Evolutionary conservation across 1,139 yeast genomes (phyloP).

Genomic region (Zygoascus sp.): DNA sequence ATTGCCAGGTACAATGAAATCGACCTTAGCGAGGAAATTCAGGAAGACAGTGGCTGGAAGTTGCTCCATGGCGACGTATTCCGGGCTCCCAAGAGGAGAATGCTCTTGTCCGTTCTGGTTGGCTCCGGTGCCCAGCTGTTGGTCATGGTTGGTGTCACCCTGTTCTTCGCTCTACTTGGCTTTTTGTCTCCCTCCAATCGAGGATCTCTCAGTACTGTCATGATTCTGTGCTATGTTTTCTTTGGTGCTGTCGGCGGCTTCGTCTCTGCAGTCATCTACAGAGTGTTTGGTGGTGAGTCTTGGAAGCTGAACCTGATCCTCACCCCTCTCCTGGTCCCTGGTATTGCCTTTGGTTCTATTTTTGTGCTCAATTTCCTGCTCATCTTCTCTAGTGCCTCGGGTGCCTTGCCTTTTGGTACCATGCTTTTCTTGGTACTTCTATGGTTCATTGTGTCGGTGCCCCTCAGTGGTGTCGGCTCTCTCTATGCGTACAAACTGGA

Average conservation of each 20-base stretch:
- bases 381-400: slow-evolving; percentile 75
- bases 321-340: slow-evolving; percentile 85
- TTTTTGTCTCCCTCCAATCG: slow-evolving; percentile 90
- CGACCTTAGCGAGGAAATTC: slow-evolving; percentile 72
- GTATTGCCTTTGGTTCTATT: slow-evolving; percentile 58
- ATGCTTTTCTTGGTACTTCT: slow-evolving; percentile 73
- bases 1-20: slow-evolving; percentile 85
- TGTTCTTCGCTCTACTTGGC: slow-evolving; percentile 82
- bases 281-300: slow-evolving; percentile 84
- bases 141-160: slow-evolving; percentile 68
- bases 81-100: slow-evolving; percentile 69
- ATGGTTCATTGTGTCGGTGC: slow-evolving; percentile 85
- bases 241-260: slow-evolving; percentile 81
- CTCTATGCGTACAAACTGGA: slow-evolving; percentile 67
- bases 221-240: slow-evolving; percentile 75
- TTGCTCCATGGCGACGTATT: slow-evolving; percentile 93
- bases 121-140: slow-evolving; percentile 89
- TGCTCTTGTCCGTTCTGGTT: slow-evolving; percentile 70
- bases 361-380: slow-evolving; percentile 76
- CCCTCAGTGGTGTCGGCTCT: slow-evolving; percentile 78
- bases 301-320: slow-evolving; percentile 84
- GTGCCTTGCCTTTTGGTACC: slow-evolving; percentile 92
- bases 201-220: slow-evolving; percentile 86
- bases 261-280: slow-evolving; percentile 79
- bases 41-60: slow-evolving; percentile 98